Conservation (phyloP, 2,329 filamentous ascomycete genomes). For the Nigrograna mackinnonii region DNA sequence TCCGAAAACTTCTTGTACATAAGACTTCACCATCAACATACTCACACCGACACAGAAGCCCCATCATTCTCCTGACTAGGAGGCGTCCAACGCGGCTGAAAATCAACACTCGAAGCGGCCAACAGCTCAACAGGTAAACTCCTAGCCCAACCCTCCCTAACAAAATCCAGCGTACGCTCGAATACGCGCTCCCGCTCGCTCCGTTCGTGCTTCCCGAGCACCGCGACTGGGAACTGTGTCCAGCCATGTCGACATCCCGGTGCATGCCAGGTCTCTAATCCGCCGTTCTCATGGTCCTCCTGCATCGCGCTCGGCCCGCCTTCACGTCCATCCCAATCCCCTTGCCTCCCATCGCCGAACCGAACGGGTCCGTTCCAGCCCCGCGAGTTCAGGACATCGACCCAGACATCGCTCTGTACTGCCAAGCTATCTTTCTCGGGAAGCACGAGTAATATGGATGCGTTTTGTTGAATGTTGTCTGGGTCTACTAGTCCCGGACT, state of each 20-base stretch:
- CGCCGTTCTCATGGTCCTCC: constrained; percentile 26
- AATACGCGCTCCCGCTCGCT: constrained; percentile 41
- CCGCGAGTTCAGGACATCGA: constrained; percentile 39
- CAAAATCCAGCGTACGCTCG: constrained; percentile 38
- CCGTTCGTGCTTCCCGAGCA: constrained; percentile 42
- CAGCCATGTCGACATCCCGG: constrained; percentile 43
- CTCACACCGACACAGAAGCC: too few species aligned
- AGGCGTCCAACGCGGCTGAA: not conserved
- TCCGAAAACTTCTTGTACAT: too few species aligned
- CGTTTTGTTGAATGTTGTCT: constrained; percentile 38
- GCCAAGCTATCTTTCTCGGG: constrained; percentile 45
- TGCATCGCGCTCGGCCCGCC: constrained; percentile 18
- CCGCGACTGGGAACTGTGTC: constrained; percentile 47
- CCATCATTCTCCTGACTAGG: not conserved
- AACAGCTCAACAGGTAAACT: constrained; percentile 16
- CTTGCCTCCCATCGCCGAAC: constrained; percentile 35
- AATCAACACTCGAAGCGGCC: constrained; percentile 1
- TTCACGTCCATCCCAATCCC: constrained; percentile 31
- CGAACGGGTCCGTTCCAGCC: constrained; percentile 37
- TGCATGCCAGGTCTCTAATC: constrained; percentile 44
- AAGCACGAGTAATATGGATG: constrained; percentile 46
- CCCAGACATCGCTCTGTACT: constrained; percentile 48
- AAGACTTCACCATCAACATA: too few species aligned
- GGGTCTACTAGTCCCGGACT: constrained; percentile 43
- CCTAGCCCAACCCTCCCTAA: constrained; percentile 39